Evolutionary conservation across 306 rosid genomes (phyloP).

Genomic region (Sicyos baderoa): DNA sequence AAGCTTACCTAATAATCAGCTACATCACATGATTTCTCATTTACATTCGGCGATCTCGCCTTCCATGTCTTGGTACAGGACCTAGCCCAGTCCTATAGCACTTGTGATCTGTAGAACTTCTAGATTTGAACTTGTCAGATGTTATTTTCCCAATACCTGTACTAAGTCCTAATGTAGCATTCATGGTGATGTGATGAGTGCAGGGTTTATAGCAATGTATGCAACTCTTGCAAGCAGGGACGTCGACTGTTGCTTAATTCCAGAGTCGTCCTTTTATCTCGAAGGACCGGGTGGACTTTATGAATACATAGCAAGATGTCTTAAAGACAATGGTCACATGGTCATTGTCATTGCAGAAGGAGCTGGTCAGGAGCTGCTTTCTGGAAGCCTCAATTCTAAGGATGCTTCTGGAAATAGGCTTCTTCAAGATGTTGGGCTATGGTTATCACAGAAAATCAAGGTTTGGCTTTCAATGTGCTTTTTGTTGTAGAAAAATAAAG

Average conservation of each 20-base stretch:
- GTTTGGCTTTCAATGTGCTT: slow-evolving; percentile 27
- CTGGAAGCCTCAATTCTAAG: slow-evolving; percentile 42
- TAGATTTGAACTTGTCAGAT: not conserved
- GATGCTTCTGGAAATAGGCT: slow-evolving; percentile 96
- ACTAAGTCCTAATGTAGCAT: not conserved
- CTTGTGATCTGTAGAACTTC: not conserved
- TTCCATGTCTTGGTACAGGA: not conserved
- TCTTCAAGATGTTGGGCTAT: slow-evolving; percentile 83
- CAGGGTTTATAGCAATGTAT: slow-evolving; percentile 93
- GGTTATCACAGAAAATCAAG: slow-evolving; percentile 78
- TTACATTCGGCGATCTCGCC: not conserved
- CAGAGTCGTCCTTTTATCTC: slow-evolving; percentile 87
- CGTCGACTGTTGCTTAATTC: slow-evolving; percentile 95
- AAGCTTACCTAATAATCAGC: not conserved
- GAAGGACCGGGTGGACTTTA: slow-evolving; percentile 91
- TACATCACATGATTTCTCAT: not conserved
- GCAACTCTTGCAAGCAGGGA: slow-evolving; percentile 97
- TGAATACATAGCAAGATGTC: slow-evolving; percentile 60
- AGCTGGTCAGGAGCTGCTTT: slow-evolving; percentile 82
- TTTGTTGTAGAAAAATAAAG: not conserved
- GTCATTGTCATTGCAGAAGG: slow-evolving; percentile 97
- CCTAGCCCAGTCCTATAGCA: not conserved
- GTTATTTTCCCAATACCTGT: not conserved
- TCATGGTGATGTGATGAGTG: not conserved
- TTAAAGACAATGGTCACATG: slow-evolving; percentile 83